Evolutionary conservation across 2,329 filamentous ascomycete species (phyloP).

Genomic region (Pseudofabraea citricarpa): DNA sequence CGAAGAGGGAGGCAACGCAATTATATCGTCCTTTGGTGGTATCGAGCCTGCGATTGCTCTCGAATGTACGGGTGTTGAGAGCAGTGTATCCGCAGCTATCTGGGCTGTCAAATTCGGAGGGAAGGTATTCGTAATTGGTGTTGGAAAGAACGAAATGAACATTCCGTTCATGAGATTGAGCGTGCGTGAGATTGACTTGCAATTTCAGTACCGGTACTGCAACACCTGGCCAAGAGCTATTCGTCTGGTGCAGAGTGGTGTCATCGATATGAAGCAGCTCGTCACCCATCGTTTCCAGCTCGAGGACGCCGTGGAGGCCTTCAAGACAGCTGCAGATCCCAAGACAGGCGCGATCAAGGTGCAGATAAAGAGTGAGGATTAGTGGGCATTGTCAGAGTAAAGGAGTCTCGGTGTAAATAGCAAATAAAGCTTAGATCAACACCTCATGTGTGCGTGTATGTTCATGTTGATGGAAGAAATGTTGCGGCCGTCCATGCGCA

Average conservation of each 20-base stretch:
- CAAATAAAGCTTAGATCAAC: too few species aligned
- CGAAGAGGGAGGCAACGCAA: slow-evolving; percentile 66
- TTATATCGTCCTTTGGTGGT: slow-evolving; percentile 67
- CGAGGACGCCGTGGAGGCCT: slow-evolving; percentile 84
- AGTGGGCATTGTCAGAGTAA: not conserved
- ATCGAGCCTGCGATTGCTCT: slow-evolving; percentile 77
- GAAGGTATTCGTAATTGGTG: slow-evolving; percentile 94
- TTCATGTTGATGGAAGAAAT: not conserved
- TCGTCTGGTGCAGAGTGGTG: slow-evolving; percentile 75
- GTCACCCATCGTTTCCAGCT: slow-evolving; percentile 85
- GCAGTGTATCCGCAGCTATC: slow-evolving; percentile 78
- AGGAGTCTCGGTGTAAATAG: not conserved
- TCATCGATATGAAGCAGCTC: slow-evolving; percentile 75
- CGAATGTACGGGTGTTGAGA: slow-evolving; percentile 94
- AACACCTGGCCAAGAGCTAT: slow-evolving; percentile 97
- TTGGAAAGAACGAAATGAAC: slow-evolving; percentile 91
- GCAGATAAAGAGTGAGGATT: slow-evolving; percentile 68
- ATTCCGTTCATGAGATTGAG: slow-evolving; percentile 93
- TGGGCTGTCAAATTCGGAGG: slow-evolving; percentile 92
- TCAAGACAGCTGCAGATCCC: slow-evolving; percentile 81
- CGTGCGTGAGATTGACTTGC: slow-evolving; percentile 86
- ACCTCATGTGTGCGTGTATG: too few species aligned
- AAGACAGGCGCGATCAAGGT: slow-evolving; percentile 98
- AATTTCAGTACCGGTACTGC: slow-evolving; percentile 94
- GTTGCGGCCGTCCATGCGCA: not conserved